Base-by-base conservation (phyloP, 164 flowering plant species). In the Saururus chinensis region DNA sequence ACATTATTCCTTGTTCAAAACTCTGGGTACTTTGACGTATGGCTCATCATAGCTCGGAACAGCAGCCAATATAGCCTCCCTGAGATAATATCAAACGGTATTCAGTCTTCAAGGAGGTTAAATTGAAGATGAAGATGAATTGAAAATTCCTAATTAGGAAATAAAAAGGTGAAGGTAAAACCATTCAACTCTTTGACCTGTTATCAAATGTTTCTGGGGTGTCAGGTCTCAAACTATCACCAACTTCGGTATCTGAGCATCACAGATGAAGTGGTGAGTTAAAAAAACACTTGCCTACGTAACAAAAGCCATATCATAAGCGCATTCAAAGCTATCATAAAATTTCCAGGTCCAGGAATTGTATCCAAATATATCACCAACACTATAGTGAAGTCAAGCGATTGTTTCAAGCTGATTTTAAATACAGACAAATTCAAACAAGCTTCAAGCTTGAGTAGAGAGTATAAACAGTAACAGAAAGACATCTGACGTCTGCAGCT, bases 11-110 rank as follows among this genome's bases (percentile, higher is more conserved):
- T 84, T 88, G 89, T 84, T 86, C 75, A 92, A 64, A 58, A 92
- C 89, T 69, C 80, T 88, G 35, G 96, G 98, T 62, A 89, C 96
- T 79, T 79, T 86, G 65, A 92, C 81, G 53, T 80, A 88, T 19
- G 93, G 85, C 56, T 86, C 89, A 57, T 86, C 86, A 54, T 79
- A 88, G 73, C 76, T 80, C 70, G 96, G 96, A 63, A 88, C 71
- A 37, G 84, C 80, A 55, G 80, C 82, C 65, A 86, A 76, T 53
- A 88, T 72, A 51, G 80, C 81, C 62, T 84, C 93, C 77, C 95
- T 92, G 40, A 13, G 51, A 21, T 59, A 24, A 19, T 40, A 26
- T 56, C 16, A 19, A 40, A 23, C 14, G 17, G 56, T 20, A n/a
- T 53, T 53, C 9, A 23, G 19, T 19, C 22, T 20, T 22, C 24